Conservation (phyloP, 345 rosid genomes). For the Linum tenue region DNA sequence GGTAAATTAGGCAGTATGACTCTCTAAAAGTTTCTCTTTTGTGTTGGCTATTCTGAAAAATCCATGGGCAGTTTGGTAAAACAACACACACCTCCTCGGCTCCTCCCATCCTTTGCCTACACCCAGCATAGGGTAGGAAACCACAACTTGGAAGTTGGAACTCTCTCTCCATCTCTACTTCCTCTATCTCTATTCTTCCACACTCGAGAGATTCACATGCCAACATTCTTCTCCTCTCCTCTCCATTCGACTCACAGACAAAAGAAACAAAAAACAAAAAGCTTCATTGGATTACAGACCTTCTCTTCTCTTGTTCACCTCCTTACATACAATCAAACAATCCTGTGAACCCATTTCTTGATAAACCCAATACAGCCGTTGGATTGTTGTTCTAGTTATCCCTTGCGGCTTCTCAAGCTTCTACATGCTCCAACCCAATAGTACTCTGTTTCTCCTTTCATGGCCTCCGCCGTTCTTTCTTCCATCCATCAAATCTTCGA, state of each 20-base stretch:
- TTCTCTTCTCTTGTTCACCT: conserved; percentile 20
- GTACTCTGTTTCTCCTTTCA: conserved; percentile 27
- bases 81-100: background rate
- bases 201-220: conserved; percentile 18
- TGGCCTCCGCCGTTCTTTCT: conserved; percentile 46
- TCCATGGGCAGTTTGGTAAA: conserved; percentile 31
- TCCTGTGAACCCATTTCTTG: conserved; percentile 13
- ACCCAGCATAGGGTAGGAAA: conserved; percentile 7
- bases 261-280: conserved; percentile 24
- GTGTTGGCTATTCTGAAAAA: conserved; percentile 6
- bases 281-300: conserved; percentile 35
- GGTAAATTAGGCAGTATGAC: background rate
- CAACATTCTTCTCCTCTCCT: conserved; percentile 16
- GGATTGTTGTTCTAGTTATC: conserved; percentile 12
- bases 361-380: conserved; percentile 31
- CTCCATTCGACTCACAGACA: conserved; percentile 14
- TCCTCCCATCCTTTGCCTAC: background rate
- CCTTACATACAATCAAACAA: conserved; percentile 24
- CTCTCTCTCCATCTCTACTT: conserved; percentile 11
- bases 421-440: conserved; percentile 14
- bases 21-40: background rate
- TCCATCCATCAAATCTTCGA: conserved; percentile 26
- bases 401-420: conserved; percentile 28
- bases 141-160: conserved; percentile 3
- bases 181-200: conserved; percentile 20